Base-by-base conservation (phyloP, 176 grass and related monocot genomes). In the Lolium multiflorum region DNA sequence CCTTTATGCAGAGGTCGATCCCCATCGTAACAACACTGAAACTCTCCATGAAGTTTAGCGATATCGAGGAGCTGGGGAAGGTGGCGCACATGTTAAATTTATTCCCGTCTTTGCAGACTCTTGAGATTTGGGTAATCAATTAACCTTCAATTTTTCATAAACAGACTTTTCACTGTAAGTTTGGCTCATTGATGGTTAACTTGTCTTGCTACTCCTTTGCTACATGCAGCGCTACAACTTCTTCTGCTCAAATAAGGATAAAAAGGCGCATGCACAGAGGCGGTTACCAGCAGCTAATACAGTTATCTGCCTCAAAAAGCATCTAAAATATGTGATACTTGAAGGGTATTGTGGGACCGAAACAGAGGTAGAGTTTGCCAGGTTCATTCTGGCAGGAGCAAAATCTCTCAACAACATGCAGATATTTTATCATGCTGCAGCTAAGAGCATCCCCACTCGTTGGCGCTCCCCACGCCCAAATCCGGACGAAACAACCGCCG, bases 361-460 rank as follows among this genome's bases (percentile, higher is more conserved):
- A 43, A 38, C 17, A 18, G 67, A 71, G 67, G 67, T 43, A 20
- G 37, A 71, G 37, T 43, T 71, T 71, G 67, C 67, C 18, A n/a
- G 67, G 38, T 71, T n/a, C 67, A 39, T 71, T n/a, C 18, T 71
- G 67, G 67, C 67, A 5, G 67, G 67, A 71, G 37, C 67, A 71
- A 71, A 71, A 71, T 8, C 37, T 43, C 67, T 71, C 1, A 20
- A 17, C 37, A n/a, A 37, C 67, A 71, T 71, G 67, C 67, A 6
- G 2, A 43, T 71, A 71, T 11, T 43, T 17, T 37, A 70, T 39
- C 37, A 39, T n/a, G 38, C 35, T 70, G n/a, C 58, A 60, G 58
- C 59, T 25, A n/a, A n/a, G n/a, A n/a, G n/a, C n/a, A n/a, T n/a
- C n/a, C n/a, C n/a, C n/a, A n/a, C n/a, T n/a, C n/a, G n/a, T n/a